phyloP scores from a whole-genome alignment of 2,329 filamentous ascomycete species.

The Penicillium sp. region DNA sequence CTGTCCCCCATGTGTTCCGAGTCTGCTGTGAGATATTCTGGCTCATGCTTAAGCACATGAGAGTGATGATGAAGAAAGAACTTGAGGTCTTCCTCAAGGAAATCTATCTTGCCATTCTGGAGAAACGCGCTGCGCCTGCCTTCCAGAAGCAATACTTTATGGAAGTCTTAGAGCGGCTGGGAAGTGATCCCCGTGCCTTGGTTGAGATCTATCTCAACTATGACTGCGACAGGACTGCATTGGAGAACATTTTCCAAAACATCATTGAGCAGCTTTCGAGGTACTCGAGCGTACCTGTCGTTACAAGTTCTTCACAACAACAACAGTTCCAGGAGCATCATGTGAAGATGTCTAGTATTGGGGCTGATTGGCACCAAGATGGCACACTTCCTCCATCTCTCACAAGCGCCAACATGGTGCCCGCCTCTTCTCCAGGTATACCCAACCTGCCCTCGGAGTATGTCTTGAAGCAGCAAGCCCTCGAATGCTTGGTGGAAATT shows the following conservation, averaged over 20 bases:
- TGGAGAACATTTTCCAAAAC: conserved; percentile 94
- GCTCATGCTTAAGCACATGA: conserved; percentile 91
- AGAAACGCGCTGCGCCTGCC: conserved; percentile 75
- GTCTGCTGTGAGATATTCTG: conserved; percentile 97
- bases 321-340: conserved; percentile 79
- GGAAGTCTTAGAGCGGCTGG: conserved; percentile 74
- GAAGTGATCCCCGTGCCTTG: conserved; percentile 75
- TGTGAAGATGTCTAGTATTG: conserved; percentile 52
- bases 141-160: conserved; percentile 93
- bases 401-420: conserved; percentile 67
- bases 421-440: conserved; percentile 41
- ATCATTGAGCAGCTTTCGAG: conserved; percentile 90
- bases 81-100: conserved; percentile 97
- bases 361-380: conserved; percentile 76
- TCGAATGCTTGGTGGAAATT: conserved; percentile 84
- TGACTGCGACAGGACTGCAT: conserved; percentile 83
- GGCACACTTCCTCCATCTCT: conserved; percentile 82
- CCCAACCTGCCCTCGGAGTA: conserved; percentile 81
- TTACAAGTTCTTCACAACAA: conserved; percentile 70
- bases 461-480: conserved; percentile 77
- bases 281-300: conserved; percentile 72
- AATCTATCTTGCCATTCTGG: conserved; percentile 87
- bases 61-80: conserved; percentile 95
- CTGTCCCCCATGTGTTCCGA: conserved; percentile 85
- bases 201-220: conserved; percentile 98